These are phyloP conservation scores for Penicillium crystallinum DNA, from an alignment of 495 filamentous ascomycete genomes.

Conservation along the genomic window DNA sequence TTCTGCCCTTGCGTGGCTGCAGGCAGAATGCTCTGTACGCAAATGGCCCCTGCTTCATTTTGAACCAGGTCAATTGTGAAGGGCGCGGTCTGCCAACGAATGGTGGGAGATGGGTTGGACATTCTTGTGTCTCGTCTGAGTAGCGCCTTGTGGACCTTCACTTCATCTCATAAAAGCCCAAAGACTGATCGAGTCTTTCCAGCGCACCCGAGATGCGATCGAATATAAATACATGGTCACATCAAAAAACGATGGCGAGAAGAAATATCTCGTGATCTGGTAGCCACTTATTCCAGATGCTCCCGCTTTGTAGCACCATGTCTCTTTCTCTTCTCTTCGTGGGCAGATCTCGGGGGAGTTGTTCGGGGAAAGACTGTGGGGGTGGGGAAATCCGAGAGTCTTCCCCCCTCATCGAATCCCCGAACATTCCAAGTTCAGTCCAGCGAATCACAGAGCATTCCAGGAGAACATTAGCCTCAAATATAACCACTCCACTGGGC, in stretches of 20 bases:
- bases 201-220: too few relatives aligned
- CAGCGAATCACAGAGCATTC: background rate
- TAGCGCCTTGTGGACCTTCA: too few relatives aligned
- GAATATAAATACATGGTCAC: too few relatives aligned
- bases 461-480: background rate
- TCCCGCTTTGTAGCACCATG: background rate
- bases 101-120: background rate
- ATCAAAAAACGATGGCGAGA: too few relatives aligned
- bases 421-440: too few relatives aligned
- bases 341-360: too few relatives aligned
- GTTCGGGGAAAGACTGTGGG: background rate
- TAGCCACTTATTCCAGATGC: too few relatives aligned
- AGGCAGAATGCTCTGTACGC: background rate
- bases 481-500: background rate
- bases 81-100: background rate
- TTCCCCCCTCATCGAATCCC: background rate
- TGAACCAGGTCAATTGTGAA: background rate
- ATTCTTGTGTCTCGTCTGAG: background rate
- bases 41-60: background rate
- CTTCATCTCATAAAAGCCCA: too few relatives aligned
- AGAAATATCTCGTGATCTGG: too few relatives aligned
- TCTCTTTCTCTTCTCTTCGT: background rate
- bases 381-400: background rate
- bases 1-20: background rate
- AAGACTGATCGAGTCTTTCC: too few relatives aligned